Evolutionary conservation across 176 grass and related monocot species (phyloP), one percentile per base, ranked within the genome.

Genomic region (Guadua angustifolia): DNA sequence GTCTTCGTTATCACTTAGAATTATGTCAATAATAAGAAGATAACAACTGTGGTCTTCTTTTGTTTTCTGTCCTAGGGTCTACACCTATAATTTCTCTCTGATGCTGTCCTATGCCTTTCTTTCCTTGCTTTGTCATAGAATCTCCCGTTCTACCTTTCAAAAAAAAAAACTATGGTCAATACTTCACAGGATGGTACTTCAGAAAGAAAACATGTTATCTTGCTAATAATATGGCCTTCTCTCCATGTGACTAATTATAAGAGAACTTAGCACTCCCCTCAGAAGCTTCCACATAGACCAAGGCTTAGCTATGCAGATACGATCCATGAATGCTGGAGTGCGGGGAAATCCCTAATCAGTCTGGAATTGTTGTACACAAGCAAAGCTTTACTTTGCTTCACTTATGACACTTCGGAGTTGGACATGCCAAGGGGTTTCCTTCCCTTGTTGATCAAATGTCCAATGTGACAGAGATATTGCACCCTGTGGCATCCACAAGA

Each of bases 391-490:
- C 47, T 65, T 84, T 90, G 46, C 78, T 78, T 73, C 69, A 81
- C 70, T 74, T 38, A 53, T 15, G 73, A 22, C 74, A 79, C 79
- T 79, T 51, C 25, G 5, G 50, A 90, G 52, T 61, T 83, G 68
- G 79, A 43, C 50, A 50, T 83, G 66, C 61, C 84, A 79, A 75
- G 16, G 43, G 42, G 50, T 89, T 83, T 73, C 73, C 74, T 67
- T 79, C 29, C 36, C 60, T 86, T 86, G 74, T 60, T 50, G 40
- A 86, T 83, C 71, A 90, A 79, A 79, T 86, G 40, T 59, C 50
- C 66, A 45, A 21, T 42, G 21, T 83, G 88, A 90, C 32, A 79
- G 88, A 79, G 84, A 86, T 86, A 53, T 62, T 61, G 14, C 84
- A 83, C 67, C 88, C 50, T 74, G 13, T 74, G n/a, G 40, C 58